A percentile compares a stretch with the other conserved stretches of the same genome.
Conservation (phyloP, 139 green algal genomes). For the Coelastrella sp. region DNA sequence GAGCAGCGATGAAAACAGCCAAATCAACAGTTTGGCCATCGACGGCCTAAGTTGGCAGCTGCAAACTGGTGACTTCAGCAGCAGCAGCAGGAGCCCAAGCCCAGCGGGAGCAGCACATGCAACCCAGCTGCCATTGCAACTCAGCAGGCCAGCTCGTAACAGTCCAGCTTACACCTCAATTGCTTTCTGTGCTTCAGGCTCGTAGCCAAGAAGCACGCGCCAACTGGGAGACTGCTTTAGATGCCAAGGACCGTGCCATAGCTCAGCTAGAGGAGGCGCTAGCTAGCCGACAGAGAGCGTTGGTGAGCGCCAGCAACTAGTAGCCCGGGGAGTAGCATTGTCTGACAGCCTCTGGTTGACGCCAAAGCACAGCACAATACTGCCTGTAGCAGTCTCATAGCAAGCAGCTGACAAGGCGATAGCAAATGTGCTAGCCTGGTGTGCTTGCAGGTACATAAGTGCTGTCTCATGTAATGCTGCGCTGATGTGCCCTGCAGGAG, state of each 20-base stretch:
- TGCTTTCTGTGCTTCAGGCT: constrained; percentile 53
- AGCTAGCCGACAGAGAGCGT: constrained; percentile 46
- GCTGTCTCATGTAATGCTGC: neutral
- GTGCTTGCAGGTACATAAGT: neutral
- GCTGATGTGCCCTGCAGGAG: neutral
- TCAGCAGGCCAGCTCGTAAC: too few species aligned
- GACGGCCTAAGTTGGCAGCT: too few species aligned
- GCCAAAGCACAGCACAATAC: neutral
- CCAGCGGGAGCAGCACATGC: too few species aligned
- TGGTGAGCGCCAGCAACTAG: too few species aligned
- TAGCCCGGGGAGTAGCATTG: too few species aligned
- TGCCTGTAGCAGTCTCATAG: neutral
- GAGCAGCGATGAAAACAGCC: too few species aligned
- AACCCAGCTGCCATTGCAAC: too few species aligned
- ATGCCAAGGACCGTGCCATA: constrained; percentile 78
- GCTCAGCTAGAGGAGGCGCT: constrained; percentile 77
- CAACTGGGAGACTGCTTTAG: constrained; percentile 79
- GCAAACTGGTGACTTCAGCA: too few species aligned
- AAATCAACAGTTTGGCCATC: too few species aligned
- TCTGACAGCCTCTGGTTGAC: too few species aligned
- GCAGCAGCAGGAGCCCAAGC: neutral
- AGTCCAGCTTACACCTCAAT: neutral
- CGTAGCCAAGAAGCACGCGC: constrained; percentile 70
- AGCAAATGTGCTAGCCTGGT: neutral
- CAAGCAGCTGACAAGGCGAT: neutral